These are phyloP conservation scores for Juncus inflexus DNA, from an alignment of 176 grass and related monocot genomes.

Conservation along the genomic window DNA sequence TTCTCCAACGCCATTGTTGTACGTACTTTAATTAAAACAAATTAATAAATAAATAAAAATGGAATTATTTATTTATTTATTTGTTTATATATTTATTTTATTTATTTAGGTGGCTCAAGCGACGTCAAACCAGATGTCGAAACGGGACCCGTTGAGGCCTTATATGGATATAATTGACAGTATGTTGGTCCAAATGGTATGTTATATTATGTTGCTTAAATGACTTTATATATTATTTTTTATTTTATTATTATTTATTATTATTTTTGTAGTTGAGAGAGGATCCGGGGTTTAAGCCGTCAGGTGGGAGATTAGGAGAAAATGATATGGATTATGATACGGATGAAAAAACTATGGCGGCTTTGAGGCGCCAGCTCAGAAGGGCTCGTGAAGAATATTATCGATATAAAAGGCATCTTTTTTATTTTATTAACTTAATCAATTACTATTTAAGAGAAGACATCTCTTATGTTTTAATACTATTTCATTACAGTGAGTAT, in stretches of 20 bases:
- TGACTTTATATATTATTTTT: no score
- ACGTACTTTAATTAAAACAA: conserved; percentile 19
- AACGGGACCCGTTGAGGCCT: conserved; percentile 84
- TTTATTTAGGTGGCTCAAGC: conserved; percentile 84
- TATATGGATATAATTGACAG: conserved; percentile 98
- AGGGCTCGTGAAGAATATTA: conserved; percentile 96
- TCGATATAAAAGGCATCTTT: conserved; percentile 82
- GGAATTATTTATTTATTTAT: no score
- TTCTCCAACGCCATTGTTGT: conserved; percentile 99
- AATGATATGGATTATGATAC: conserved; percentile 99
- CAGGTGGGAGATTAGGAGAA: conserved; percentile 92
- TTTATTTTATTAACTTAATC: neutral
- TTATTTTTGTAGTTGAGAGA: conserved; percentile 48
- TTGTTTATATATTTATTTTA: neutral
- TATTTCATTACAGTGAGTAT: conserved; percentile 72
- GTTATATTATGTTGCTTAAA: no score
- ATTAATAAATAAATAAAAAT: neutral
- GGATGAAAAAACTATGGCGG: conserved; percentile 98
- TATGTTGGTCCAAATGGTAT: conserved; percentile 94
- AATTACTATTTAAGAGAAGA: neutral
- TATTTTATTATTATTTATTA: conserved; percentile 26
- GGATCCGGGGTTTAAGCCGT: conserved; percentile 94
- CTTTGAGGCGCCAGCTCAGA: conserved; percentile 86
- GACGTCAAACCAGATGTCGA: conserved; percentile 99
- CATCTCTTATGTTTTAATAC: conserved; percentile 7